Evolutionary conservation across 768 basidiomycete genomes (phyloP).

Genomic region (Suillus plorans): DNA sequence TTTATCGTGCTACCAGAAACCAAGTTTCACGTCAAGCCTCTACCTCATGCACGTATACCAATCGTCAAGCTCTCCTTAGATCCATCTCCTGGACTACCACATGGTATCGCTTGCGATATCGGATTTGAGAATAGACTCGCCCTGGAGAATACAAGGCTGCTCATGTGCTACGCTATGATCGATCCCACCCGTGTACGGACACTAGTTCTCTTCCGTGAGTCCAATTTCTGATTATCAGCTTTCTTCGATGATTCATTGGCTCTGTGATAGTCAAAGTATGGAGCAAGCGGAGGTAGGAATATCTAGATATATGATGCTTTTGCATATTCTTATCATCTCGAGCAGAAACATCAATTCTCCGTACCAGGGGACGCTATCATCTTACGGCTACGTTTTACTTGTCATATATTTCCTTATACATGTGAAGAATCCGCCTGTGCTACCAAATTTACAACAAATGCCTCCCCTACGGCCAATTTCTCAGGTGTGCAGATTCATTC

Average conservation of each 20-base stretch:
- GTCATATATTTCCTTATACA: conserved; percentile 98
- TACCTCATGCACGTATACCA: conserved; percentile 96
- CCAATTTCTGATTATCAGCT: conserved; percentile 14
- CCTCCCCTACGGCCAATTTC: conserved; percentile 87
- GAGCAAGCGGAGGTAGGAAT: conserved; percentile 83
- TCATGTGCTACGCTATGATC: conserved; percentile 97
- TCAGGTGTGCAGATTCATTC: conserved; percentile 43
- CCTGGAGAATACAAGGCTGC: conserved; percentile 91
- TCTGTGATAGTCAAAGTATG: conserved; percentile 86
- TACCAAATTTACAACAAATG: conserved; percentile 95
- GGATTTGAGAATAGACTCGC: conserved; percentile 98
- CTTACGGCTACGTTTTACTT: conserved; percentile 96
- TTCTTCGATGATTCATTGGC: conserved; percentile 13
- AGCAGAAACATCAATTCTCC: conserved; percentile 96
- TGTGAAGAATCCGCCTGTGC: conserved; percentile 94
- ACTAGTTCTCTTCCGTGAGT: conserved; percentile 94
- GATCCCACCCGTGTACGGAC: conserved; percentile 93
- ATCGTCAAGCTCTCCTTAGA: conserved; percentile 96
- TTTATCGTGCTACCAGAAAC: conserved; percentile 60
- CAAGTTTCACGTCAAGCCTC: conserved; percentile 92
- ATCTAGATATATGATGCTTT: background rate
- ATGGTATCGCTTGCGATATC: conserved; percentile 96
- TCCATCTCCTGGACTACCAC: conserved; percentile 75
- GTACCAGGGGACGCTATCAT: conserved; percentile 94
- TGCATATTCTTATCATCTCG: conserved; percentile 8